Evolutionary conservation across 192 early-diverging fungal species (phyloP).

Genomic region (Coemansia sp.): DNA sequence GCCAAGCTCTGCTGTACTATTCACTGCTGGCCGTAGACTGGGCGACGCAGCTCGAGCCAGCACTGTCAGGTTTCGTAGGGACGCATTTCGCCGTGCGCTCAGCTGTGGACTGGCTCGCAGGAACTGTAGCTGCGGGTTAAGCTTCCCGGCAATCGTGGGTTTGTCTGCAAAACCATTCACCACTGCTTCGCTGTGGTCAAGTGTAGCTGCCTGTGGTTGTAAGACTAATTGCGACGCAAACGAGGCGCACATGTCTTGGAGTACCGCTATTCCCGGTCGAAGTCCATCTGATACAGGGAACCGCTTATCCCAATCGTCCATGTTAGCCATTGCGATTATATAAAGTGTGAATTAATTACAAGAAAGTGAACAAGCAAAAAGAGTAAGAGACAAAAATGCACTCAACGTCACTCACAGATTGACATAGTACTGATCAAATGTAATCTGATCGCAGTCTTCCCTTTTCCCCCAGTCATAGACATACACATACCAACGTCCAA

Average conservation of each 20-base stretch:
- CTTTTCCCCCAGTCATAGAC: no score
- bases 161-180: neutral
- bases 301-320: conserved; percentile 33
- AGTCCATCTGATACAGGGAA: conserved; percentile 15
- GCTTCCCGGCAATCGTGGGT: neutral
- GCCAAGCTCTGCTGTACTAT: neutral
- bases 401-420: neutral
- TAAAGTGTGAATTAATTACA: conserved; percentile 54
- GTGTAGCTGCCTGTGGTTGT: neutral
- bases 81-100: conserved; percentile 29
- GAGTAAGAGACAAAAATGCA: neutral
- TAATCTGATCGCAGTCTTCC: no score
- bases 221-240: conserved; percentile 10
- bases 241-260: conserved; percentile 21
- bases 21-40: conserved; percentile 2
- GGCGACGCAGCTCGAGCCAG: conserved; percentile 4
- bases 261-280: conserved; percentile 12
- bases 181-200: neutral
- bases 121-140: conserved; percentile 11
- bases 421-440: no score
- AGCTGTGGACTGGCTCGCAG: conserved; percentile 23
- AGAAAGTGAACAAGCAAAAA: conserved; percentile 59
- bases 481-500: no score
- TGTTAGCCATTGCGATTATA: conserved; percentile 20
- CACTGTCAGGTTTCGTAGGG: conserved; percentile 24